These are phyloP conservation scores for Fusarium sp. DNA, from an alignment of 2,329 filamentous ascomycete species.

Conservation along the genomic window DNA sequence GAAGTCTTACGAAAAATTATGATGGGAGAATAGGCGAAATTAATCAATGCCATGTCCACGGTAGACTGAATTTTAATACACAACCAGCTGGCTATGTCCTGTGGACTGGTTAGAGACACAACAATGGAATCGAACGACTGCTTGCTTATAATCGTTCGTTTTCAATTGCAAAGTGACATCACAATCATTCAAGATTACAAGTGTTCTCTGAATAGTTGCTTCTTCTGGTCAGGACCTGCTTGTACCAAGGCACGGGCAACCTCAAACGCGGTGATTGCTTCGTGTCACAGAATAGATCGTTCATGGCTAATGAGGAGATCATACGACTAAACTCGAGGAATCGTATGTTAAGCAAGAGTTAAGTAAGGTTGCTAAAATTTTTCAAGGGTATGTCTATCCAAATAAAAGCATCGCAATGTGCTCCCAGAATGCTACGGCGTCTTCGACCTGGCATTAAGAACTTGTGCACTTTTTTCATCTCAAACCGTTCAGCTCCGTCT, in stretches of 20 bases:
- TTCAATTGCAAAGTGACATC: background rate
- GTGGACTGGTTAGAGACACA: background rate
- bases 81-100: background rate
- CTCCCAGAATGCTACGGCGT: no score
- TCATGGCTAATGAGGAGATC: background rate
- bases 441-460: no score
- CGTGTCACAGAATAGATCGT: background rate
- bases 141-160: background rate
- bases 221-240: background rate
- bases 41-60: no score
- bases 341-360: conserved; percentile 11
- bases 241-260: background rate
- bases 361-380: background rate
- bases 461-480: no score
- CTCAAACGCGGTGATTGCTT: background rate
- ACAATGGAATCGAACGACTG: background rate
- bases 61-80: conserved; percentile 2
- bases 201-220: conserved; percentile 3
- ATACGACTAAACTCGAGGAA: conserved; percentile 3
- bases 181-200: background rate
- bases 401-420: no score
- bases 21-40: background rate
- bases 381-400: no score
- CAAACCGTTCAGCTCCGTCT: no score
- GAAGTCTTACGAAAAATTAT: background rate